Evolutionary conservation across 768 basidiomycete species (phyloP).

Genomic region (Mycena capillaripes): DNA sequence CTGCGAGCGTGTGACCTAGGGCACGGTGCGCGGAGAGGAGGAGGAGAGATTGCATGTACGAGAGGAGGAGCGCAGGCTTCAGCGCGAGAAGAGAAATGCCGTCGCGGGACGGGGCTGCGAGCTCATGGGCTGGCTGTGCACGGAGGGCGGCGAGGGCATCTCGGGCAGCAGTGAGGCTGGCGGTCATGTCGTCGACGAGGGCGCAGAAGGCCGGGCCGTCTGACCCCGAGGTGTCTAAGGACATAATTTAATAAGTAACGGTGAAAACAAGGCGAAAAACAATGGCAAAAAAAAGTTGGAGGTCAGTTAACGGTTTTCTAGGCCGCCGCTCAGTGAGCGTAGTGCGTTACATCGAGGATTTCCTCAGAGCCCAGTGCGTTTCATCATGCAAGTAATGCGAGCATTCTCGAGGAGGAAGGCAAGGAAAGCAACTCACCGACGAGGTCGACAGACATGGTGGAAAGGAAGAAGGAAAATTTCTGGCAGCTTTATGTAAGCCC

Average conservation of each 20-base stretch:
- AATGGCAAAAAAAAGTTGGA: conserved; percentile 11
- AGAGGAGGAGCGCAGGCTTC: conserved; percentile 87
- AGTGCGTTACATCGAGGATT: conserved; percentile 58
- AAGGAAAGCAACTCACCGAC: conserved; percentile 15
- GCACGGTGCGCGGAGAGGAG: conserved; percentile 80
- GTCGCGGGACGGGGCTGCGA: conserved; percentile 45
- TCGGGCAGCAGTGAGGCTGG: conserved; percentile 65
- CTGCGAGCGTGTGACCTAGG: conserved; percentile 72
- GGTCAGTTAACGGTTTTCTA: conserved; percentile 69
- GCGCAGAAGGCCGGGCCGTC: conserved; percentile 43
- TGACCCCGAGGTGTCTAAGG: conserved; percentile 4
- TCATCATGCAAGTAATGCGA: conserved; percentile 52
- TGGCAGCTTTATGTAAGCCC: background rate
- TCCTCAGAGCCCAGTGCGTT: conserved; percentile 74
- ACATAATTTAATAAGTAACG: background rate
- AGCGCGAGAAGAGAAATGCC: conserved; percentile 94
- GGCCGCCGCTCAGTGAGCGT: conserved; percentile 64
- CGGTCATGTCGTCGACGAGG: conserved; percentile 69
- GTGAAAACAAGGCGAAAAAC: background rate
- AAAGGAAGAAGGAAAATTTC: background rate
- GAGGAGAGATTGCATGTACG: conserved; percentile 42
- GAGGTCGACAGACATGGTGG: conserved; percentile 15
- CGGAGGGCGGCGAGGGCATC: background rate
- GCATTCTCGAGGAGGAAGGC: too few relatives aligned
- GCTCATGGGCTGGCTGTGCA: background rate